Percentiles rank a stretch among this genome's conserved stretches.
These are phyloP conservation scores for Tricholoma bakamatsutake DNA, from an alignment of 768 basidiomycete species.

Conservation along the genomic window DNA sequence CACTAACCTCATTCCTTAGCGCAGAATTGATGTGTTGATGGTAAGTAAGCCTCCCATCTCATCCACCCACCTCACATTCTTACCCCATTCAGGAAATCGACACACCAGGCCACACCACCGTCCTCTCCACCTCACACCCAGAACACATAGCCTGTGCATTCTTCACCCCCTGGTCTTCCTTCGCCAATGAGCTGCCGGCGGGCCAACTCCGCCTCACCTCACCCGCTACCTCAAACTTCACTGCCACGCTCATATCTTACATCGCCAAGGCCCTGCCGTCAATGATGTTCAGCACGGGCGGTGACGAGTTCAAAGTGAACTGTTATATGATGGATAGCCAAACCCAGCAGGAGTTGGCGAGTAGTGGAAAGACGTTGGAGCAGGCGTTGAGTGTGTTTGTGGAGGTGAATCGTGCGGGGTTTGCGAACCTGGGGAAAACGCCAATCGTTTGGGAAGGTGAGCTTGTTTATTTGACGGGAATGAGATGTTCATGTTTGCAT, in stretches of 20 bases:
- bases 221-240: conserved; percentile 53
- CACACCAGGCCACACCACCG: conserved; percentile 75
- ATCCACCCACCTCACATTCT: conserved; percentile 24
- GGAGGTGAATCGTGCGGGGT: conserved; percentile 45
- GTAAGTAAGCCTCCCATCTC: conserved; percentile 34
- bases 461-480: conserved; percentile 3
- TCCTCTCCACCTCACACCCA: conserved; percentile 59
- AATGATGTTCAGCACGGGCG: conserved; percentile 71
- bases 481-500: conserved; percentile 21
- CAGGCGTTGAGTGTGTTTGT: conserved; percentile 62
- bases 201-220: conserved; percentile 77
- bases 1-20: conserved; percentile 26
- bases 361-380: conserved; percentile 46
- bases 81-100: conserved; percentile 61
- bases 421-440: conserved; percentile 54
- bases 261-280: conserved; percentile 50
- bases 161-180: conserved; percentile 50
- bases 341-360: conserved; percentile 51
- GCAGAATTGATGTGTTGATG: conserved; percentile 69
- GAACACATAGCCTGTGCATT: conserved; percentile 66
- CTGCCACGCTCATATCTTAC: conserved; percentile 43
- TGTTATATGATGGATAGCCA: conserved; percentile 61
- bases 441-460: conserved; percentile 78
- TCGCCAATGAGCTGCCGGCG: conserved; percentile 72
- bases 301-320: conserved; percentile 69